phyloP scores from a whole-genome alignment of 1,139 yeast genomes.

The Eremothecium coryli region DNA sequence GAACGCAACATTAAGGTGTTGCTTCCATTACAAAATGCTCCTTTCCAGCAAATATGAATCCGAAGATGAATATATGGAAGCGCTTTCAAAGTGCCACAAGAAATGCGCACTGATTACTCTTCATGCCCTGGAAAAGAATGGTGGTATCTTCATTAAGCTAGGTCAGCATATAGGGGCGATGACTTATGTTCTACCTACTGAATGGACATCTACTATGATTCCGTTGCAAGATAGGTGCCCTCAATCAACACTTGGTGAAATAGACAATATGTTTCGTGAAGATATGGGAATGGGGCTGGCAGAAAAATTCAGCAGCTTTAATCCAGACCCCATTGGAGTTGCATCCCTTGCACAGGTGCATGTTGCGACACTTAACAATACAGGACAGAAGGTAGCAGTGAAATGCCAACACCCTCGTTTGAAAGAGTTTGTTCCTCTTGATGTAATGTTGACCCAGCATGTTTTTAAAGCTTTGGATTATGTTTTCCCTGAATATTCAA shows the following conservation, averaged over 20 bases:
- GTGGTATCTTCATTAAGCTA: conserved; percentile 85
- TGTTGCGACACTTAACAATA: conserved; percentile 50
- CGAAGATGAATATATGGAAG: conserved; percentile 44
- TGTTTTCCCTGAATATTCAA: conserved; percentile 87
- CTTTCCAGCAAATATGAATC: conserved; percentile 40
- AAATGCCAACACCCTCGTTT: conserved; percentile 91
- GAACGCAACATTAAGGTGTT: conserved; percentile 54
- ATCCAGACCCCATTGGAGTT: conserved; percentile 76
- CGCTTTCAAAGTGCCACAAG: conserved; percentile 55
- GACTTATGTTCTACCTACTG: conserved; percentile 80
- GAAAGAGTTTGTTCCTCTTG: conserved; percentile 82
- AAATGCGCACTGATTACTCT: conserved; percentile 74
- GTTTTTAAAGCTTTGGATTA: conserved; percentile 68
- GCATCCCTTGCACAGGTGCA: conserved; percentile 97
- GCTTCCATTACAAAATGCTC: conserved; percentile 51
- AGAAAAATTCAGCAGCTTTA: conserved; percentile 62
- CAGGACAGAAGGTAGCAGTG: conserved; percentile 77
- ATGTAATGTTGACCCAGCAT: conserved; percentile 63
- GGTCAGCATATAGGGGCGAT: conserved; percentile 93
- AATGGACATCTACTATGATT: conserved; percentile 93
- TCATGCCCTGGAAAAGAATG: conserved; percentile 71
- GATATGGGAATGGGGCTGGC: conserved; percentile 59
- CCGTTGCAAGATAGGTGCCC: conserved; percentile 93
- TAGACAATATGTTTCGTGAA: conserved; percentile 50
- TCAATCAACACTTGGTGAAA: conserved; percentile 59